Base-by-base conservation (phyloP, 2,329 filamentous ascomycete genomes). In the Colletotrichum nymphaeae region DNA sequence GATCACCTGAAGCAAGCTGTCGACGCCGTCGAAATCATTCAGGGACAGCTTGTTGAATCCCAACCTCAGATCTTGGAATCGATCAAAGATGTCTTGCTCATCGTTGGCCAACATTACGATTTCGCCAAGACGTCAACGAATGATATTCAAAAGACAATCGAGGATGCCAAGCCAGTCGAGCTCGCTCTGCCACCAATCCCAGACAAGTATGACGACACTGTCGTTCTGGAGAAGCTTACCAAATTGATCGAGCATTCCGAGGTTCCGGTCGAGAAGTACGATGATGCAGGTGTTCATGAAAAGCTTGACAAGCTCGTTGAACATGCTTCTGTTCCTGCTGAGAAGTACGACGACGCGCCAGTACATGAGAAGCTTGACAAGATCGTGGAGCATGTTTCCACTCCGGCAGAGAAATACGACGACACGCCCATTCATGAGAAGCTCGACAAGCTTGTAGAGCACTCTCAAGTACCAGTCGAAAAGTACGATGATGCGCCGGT, bases 1-100 rank as follows among this genome's bases (percentile, higher is more conserved):
- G 93, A 95, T 46, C 92, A 97, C 77, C 88, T 98, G 67, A 90
- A 93, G 77, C 93, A 95, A 79, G 91, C 94, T 12, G 86, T 95
- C 49, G 89, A 89, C 69, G 90, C 90, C 8, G 91, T 98, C 19
- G 92, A 94, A 76, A 91, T 91, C 28, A 86, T 98, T 1, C 93
- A 97, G 79, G 93, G 89, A 72, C 92, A 97, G 71, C 89, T 97
- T 35, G 90, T 89, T 9, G 95, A 98, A 80, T 93, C 93, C 76
- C 93, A 98, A 77, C 97, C 97, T 1, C 93, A 97, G 83, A 93
- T 98, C 76, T 89, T 98, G 70, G 92, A 96, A 66, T 91, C 94
- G 0, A 90, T 99, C 76, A 93, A 95, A 78, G 94, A 98, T 78
- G 91, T 98, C n/a, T 88, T 97, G 52, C 87, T 91, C 8, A 88